A percentile compares a stretch with the other conserved stretches of the same genome.
Conservation (phyloP, 148 eudicot species). For the Rhododendron henanense region DNA sequence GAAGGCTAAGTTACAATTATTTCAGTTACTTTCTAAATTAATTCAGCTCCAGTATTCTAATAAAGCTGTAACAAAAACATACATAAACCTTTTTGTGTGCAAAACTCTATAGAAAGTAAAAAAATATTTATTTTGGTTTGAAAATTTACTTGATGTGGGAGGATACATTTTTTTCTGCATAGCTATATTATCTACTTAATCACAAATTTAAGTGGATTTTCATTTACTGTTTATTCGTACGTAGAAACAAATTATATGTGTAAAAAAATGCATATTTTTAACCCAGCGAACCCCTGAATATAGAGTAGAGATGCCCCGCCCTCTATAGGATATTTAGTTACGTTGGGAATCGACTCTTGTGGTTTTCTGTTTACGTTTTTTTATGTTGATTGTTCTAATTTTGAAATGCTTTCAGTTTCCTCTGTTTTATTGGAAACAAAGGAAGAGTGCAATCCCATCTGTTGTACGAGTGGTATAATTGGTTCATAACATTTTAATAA, state of each 20-base stretch:
- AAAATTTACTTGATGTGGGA: too few relatives aligned
- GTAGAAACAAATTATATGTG: background rate
- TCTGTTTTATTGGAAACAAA: background rate
- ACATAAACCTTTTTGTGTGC: background rate
- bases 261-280: too few relatives aligned
- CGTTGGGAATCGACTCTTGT: background rate
- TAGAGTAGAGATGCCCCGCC: background rate
- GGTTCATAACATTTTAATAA: slow-evolving; percentile 6
- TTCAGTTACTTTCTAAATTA: too few relatives aligned
- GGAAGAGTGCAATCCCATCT: background rate
- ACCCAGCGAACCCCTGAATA: background rate
- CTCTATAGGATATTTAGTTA: background rate
- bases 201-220: background rate
- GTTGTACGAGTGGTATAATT: background rate
- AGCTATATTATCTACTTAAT: too few relatives aligned
- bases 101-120: too few relatives aligned
- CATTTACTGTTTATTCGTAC: background rate
- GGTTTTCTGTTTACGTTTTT: background rate
- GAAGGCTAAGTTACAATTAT: too few relatives aligned
- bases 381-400: background rate
- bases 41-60: background rate
- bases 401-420: background rate
- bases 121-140: too few relatives aligned
- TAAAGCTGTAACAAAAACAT: background rate
- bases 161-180: too few relatives aligned